Percentiles rank a stretch among this genome's conserved stretches.
Conservation (phyloP, 768 basidiomycete genomes). For the Leccinum disarticulatum region DNA sequence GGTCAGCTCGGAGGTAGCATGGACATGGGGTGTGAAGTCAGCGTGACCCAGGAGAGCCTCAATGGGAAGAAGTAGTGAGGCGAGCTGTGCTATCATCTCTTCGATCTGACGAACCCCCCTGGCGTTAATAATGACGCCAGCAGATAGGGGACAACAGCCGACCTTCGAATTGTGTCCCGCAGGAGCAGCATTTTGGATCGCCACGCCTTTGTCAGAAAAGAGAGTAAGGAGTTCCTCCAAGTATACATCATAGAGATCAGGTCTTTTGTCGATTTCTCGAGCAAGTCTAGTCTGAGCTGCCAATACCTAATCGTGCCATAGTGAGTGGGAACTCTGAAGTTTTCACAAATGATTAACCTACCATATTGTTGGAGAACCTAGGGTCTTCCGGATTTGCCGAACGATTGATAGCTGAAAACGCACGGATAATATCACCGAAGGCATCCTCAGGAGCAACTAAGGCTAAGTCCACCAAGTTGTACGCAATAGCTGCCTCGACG, state of each 20-base stretch:
- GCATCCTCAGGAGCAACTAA: constrained; percentile 72
- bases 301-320: constrained; percentile 53
- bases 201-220: constrained; percentile 89
- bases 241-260: constrained; percentile 78
- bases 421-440: constrained; percentile 80
- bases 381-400: constrained; percentile 89
- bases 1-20: constrained; percentile 59
- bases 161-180: constrained; percentile 69
- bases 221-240: constrained; percentile 81
- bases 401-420: constrained; percentile 82
- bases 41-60: constrained; percentile 78
- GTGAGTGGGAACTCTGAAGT: neutral
- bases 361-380: constrained; percentile 87
- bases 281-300: constrained; percentile 91
- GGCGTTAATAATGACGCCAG: constrained; percentile 7
- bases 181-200: constrained; percentile 79
- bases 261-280: constrained; percentile 67
- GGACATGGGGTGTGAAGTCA: constrained; percentile 61
- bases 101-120: constrained; percentile 50
- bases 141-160: constrained; percentile 13
- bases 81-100: constrained; percentile 84
- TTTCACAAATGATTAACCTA: constrained; percentile 26
- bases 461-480: constrained; percentile 89
- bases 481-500: constrained; percentile 88
- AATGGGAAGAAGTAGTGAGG: constrained; percentile 86